These are phyloP conservation scores for Thozetella sp. DNA, from an alignment of 495 filamentous ascomycete species.

Conservation along the genomic window DNA sequence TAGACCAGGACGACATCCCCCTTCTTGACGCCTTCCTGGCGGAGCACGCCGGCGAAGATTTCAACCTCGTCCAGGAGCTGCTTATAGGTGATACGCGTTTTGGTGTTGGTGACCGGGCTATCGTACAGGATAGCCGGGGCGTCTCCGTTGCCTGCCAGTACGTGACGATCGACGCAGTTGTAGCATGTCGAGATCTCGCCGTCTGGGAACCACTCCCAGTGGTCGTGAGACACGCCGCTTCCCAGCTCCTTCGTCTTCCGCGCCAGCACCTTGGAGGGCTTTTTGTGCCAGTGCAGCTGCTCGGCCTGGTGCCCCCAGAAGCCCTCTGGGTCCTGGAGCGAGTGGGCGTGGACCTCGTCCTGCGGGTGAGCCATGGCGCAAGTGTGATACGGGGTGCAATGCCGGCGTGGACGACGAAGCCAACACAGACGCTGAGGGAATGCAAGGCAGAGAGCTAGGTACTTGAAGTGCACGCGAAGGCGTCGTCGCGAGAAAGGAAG, in stretches of 20 bases:
- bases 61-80: conserved; percentile 83
- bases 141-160: conserved; percentile 72
- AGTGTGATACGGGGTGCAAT: neutral
- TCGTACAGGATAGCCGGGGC: conserved; percentile 83
- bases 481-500: too few species aligned
- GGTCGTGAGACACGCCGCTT: conserved; percentile 39
- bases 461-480: too few species aligned
- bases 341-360: conserved; percentile 52
- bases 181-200: conserved; percentile 89
- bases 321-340: conserved; percentile 60
- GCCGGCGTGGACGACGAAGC: neutral
- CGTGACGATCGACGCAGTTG: conserved; percentile 90
- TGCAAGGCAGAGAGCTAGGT: too few species aligned
- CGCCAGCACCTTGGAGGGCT: conserved; percentile 52
- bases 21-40: conserved; percentile 80
- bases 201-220: conserved; percentile 89
- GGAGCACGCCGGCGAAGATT: conserved; percentile 77
- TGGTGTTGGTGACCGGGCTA: conserved; percentile 77
- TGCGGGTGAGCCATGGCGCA: conserved; percentile 36
- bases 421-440: neutral
- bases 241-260: conserved; percentile 40
- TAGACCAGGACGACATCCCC: conserved; percentile 94
- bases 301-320: conserved; percentile 82
- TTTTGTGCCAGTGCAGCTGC: conserved; percentile 78
- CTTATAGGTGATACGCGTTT: conserved; percentile 71